phyloP scores from a whole-genome alignment of 2,329 filamentous ascomycete genomes.

The Venturia oleaginea region DNA sequence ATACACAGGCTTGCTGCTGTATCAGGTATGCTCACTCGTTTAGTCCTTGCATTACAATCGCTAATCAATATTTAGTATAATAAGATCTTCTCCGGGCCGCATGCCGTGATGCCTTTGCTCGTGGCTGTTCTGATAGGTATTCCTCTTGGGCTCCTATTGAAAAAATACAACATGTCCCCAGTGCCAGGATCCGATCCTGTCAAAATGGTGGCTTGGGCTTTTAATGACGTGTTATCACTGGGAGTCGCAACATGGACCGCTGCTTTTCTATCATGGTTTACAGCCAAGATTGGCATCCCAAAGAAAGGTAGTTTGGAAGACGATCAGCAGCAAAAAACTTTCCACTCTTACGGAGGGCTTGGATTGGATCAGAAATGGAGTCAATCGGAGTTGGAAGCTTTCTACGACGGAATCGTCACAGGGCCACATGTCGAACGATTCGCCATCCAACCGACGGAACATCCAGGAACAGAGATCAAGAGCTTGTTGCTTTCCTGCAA shows the following conservation, averaged over 20 bases:
- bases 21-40: conserved; percentile 37
- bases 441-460: conserved; percentile 29
- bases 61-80: conserved; percentile 23
- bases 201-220: conserved; percentile 32
- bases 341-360: conserved; percentile 36
- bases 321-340: conserved; percentile 21
- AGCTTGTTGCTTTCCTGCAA: conserved; percentile 32
- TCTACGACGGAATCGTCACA: conserved; percentile 35
- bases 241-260: conserved; percentile 43
- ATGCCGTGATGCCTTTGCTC: conserved; percentile 40
- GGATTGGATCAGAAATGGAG: conserved; percentile 39
- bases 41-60: neutral
- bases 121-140: conserved; percentile 39
- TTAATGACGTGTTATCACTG: conserved; percentile 40
- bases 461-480: conserved; percentile 38
- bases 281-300: conserved; percentile 41
- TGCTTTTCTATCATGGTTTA: conserved; percentile 39
- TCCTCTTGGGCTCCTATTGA: conserved; percentile 37
- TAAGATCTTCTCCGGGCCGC: conserved; percentile 42
- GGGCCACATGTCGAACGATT: conserved; percentile 35
- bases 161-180: conserved; percentile 15
- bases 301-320: conserved; percentile 17
- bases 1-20: conserved; percentile 45
- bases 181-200: neutral
- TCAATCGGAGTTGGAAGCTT: conserved; percentile 41